Base-by-base conservation (phyloP, 164 flowering plant genomes). In the Vitis amurensis region DNA sequence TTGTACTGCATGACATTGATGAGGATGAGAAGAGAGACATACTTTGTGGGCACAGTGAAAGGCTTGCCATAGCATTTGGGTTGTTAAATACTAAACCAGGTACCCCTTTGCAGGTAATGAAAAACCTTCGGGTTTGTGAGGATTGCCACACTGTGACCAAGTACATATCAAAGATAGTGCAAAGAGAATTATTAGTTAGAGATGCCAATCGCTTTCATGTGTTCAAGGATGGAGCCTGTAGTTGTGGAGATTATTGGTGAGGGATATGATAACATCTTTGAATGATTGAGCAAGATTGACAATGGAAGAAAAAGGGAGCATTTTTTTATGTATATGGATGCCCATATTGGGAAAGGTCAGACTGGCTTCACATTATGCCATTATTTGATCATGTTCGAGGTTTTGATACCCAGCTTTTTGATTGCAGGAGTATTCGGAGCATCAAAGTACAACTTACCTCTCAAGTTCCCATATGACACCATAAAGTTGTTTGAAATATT, bases 161-260 rank as follows among this genome's bases (percentile, higher is more conserved):
- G 59, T 73, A 74, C 68, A 80, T 84, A 60, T 84, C 88, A 13
- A 80, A 73, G 71, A 73, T 84, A 27, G 51, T 67, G 59, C 65
- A 74, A 8, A 74, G 85, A 69, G 82, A 82, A 53, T 67, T 84
- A 10, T 61, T 80, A 50, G 84, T 84, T 30, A 78, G 85, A 68
- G 88, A 84, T 74, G 82, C 81, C 11, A 80, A 82, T 68, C 78
- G 88, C 4, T 84, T 84, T 71, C 88, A 84, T 71, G 7, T 78
- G n/a, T 82, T 84, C 70, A 72, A 73, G 55, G 73, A 82, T 63
- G 87, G 85, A 30, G 19, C 66, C 49, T 84, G 87, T 55, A 81
- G 83, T 69, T 84, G 87, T 67, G 80, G 79, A 9, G 85, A 84
- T 76, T 75, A 60, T n/a, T 80, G 87, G 87, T 84, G 71, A 84